A percentile compares a stretch with the other conserved stretches of the same genome.
phyloP scores from a whole-genome alignment of 2,329 filamentous ascomycete genomes.

The Fusarium sp. region DNA sequence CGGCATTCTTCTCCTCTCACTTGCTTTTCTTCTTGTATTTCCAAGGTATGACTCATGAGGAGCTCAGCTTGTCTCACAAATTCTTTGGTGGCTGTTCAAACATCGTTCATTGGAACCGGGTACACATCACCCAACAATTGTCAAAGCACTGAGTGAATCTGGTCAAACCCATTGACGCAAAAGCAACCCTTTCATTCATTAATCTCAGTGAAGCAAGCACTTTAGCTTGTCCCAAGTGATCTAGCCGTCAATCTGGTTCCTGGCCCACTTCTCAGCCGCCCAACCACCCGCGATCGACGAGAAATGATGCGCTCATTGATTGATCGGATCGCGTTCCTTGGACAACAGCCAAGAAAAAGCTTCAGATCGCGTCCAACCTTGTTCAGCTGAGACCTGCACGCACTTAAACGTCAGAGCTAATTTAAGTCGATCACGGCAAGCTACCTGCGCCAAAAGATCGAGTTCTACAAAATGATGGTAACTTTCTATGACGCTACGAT shows the following conservation, averaged over 20 bases:
- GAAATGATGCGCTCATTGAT: conserved; percentile 40
- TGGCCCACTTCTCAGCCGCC: conserved; percentile 22
- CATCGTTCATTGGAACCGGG: neutral
- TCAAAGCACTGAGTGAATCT: neutral
- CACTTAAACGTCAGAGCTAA: conserved; percentile 31
- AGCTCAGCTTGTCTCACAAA: neutral
- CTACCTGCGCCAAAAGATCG: conserved; percentile 4
- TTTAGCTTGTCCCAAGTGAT: conserved; percentile 1
- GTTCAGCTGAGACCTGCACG: conserved; percentile 28
- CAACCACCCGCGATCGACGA: conserved; percentile 17
- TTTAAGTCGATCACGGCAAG: conserved; percentile 19
- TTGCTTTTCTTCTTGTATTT: too few species aligned
- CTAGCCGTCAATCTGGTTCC: conserved; percentile 13
- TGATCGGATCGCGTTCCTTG: conserved; percentile 36
- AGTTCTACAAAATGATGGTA: conserved; percentile 2
- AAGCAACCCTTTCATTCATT: neutral
- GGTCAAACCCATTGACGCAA: neutral
- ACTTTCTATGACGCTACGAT: conserved; percentile 44
- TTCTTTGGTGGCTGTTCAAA: neutral
- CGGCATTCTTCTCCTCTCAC: too few species aligned
- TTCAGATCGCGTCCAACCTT: conserved; percentile 8
- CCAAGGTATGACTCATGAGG: neutral
- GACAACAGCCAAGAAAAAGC: conserved; percentile 21
- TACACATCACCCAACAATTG: neutral
- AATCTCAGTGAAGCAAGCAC: neutral